These are phyloP conservation scores for Vitis riparia DNA, from an alignment of 164 flowering plant species.

Conservation along the genomic window DNA sequence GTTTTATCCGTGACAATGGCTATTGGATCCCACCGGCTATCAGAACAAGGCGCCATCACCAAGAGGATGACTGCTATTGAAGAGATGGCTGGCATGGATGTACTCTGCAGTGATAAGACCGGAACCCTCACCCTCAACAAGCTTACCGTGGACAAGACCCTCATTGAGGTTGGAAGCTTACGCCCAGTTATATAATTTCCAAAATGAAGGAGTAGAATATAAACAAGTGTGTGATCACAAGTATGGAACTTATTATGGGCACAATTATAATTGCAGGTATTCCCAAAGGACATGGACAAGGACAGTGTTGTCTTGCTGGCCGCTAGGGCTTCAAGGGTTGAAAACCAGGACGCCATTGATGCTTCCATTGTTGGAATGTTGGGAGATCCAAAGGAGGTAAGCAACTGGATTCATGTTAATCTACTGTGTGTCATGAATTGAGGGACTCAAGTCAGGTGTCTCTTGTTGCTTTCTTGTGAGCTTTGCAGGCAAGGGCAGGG, in stretches of 20 bases:
- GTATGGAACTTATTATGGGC: not conserved
- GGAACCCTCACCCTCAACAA: constrained; percentile 95
- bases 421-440: not conserved
- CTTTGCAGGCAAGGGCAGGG: constrained; percentile 69
- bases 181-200: not conserved
- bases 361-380: constrained; percentile 77
- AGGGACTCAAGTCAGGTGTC: not conserved
- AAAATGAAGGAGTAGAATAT: not conserved
- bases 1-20: constrained; percentile 96
- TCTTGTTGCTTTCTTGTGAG: not conserved
- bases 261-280: constrained; percentile 41
- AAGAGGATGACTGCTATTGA: constrained; percentile 99
- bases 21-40: constrained; percentile 84
- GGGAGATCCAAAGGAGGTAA: constrained; percentile 76
- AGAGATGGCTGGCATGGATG: constrained; percentile 98
- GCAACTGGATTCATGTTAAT: not conserved
- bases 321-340: constrained; percentile 82
- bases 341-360: constrained; percentile 89
- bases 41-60: constrained; percentile 95
- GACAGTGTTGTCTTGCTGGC: constrained; percentile 51
- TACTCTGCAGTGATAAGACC: constrained; percentile 93
- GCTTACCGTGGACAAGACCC: constrained; percentile 69
- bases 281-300: constrained; percentile 44
- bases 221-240: too few relatives aligned
- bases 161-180: constrained; percentile 40